These are phyloP conservation scores for Capsicum baccatum DNA, from an alignment of 257 asterid genomes.

Conservation along the genomic window DNA sequence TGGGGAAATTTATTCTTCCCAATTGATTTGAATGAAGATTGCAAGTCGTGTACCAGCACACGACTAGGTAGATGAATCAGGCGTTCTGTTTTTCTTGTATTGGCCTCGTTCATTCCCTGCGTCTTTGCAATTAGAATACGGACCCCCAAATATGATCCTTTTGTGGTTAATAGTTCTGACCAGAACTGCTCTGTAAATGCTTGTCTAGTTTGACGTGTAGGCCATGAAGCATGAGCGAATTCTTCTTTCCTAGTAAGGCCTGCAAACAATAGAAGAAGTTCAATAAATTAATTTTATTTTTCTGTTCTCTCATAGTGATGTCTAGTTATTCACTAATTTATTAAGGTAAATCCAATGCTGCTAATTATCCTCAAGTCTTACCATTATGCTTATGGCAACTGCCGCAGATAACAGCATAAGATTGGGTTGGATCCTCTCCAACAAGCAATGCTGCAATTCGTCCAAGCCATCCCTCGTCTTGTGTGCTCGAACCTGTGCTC, in stretches of 20 bases:
- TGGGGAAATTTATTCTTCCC: no score
- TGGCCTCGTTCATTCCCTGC: not conserved
- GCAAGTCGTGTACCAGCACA: no score
- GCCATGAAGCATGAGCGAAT: not conserved
- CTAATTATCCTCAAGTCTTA: slow-evolving; percentile 31
- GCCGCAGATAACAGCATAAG: slow-evolving; percentile 81
- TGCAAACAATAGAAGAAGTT: slow-evolving; percentile 40
- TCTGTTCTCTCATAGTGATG: not conserved
- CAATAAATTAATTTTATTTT: not conserved
- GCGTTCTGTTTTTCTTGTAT: not conserved
- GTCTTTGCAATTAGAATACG: not conserved
- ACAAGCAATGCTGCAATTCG: slow-evolving; percentile 85
- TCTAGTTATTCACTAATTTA: slow-evolving; percentile 11
- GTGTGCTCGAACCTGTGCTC: slow-evolving; percentile 53
- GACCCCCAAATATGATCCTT: not conserved
- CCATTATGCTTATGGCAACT: slow-evolving; percentile 86
- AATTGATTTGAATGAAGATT: no score
- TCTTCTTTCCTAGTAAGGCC: slow-evolving; percentile 95
- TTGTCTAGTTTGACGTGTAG: not conserved
- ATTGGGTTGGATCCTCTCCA: slow-evolving; percentile 82
- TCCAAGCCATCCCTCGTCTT: slow-evolving; percentile 76
- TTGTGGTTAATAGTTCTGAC: not conserved
- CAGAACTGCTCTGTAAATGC: not conserved
- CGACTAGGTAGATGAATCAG: not conserved
- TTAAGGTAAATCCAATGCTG: slow-evolving; percentile 1